phyloP scores from a whole-genome alignment of 2,329 filamentous ascomycete genomes.

The Pyricularia sp. region DNA sequence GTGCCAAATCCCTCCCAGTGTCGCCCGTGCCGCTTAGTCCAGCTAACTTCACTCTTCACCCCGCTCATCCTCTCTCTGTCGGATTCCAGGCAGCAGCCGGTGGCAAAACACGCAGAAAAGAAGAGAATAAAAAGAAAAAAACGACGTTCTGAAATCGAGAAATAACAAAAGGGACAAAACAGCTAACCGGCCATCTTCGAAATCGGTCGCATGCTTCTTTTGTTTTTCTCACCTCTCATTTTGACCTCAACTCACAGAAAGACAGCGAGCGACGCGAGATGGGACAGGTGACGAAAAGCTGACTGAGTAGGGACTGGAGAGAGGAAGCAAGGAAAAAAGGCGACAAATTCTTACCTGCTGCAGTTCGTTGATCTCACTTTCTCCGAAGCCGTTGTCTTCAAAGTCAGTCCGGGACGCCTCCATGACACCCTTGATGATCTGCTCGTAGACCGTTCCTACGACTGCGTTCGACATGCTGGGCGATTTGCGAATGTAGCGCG shows the following conservation, averaged over 20 bases:
- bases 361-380: conserved; percentile 77
- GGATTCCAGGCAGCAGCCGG: conserved; percentile 6
- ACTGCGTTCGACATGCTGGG: conserved; percentile 46
- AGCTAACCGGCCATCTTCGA: neutral
- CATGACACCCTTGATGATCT: conserved; percentile 77
- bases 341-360: conserved; percentile 58
- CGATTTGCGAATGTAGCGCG: neutral
- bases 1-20: conserved; percentile 18
- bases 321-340: conserved; percentile 4
- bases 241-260: neutral
- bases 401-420: conserved; percentile 90
- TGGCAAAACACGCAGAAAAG: conserved; percentile 5
- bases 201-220: neutral
- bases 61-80: neutral
- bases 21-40: conserved; percentile 11
- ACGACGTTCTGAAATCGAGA: neutral
- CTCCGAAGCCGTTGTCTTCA: conserved; percentile 89
- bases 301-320: neutral
- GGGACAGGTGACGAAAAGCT: neutral
- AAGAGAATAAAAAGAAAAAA: neutral
- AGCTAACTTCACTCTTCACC: conserved; percentile 8
- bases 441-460: conserved; percentile 71
- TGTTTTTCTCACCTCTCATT: neutral
- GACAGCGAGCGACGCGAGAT: neutral
- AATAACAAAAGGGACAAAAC: neutral